These are phyloP conservation scores for Geotrichum phurueaensis DNA, from an alignment of 1,139 yeast genomes.

Conservation along the genomic window DNA sequence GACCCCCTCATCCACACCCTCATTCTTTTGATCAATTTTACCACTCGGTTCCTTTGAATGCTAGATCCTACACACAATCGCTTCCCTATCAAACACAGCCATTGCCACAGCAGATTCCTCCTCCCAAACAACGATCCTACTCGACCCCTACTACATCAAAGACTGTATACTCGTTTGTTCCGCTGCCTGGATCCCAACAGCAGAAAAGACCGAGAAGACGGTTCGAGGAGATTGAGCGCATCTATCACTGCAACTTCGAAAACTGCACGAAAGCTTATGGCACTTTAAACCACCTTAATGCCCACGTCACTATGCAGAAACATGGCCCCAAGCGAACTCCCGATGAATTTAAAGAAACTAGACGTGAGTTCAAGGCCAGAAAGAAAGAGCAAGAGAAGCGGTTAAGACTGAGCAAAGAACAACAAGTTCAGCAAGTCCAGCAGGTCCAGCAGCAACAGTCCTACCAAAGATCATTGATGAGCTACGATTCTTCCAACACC, in stretches of 20 bases:
- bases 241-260: constrained; percentile 55
- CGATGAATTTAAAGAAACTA: constrained; percentile 55
- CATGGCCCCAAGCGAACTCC: constrained; percentile 69
- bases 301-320: constrained; percentile 65
- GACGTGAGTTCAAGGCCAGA: constrained; percentile 33
- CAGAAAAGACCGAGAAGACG: constrained; percentile 56
- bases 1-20: background rate
- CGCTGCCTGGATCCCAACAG: constrained; percentile 30
- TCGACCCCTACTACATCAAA: background rate
- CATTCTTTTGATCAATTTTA: background rate
- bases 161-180: constrained; percentile 30
- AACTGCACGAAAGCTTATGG: constrained; percentile 71
- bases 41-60: background rate
- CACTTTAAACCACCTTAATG: constrained; percentile 67
- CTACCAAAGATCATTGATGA: constrained; percentile 7
- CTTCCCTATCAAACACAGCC: background rate
- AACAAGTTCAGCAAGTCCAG: constrained; percentile 15
- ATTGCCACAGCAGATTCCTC: background rate
- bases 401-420: constrained; percentile 21
- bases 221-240: constrained; percentile 63
- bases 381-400: constrained; percentile 24
- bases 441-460: constrained; percentile 10
- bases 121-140: background rate
- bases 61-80: background rate
- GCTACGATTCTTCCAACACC: constrained; percentile 8